Base-by-base conservation (phyloP, 2,329 filamentous ascomycete genomes). In the Fusarium camptoceras region DNA sequence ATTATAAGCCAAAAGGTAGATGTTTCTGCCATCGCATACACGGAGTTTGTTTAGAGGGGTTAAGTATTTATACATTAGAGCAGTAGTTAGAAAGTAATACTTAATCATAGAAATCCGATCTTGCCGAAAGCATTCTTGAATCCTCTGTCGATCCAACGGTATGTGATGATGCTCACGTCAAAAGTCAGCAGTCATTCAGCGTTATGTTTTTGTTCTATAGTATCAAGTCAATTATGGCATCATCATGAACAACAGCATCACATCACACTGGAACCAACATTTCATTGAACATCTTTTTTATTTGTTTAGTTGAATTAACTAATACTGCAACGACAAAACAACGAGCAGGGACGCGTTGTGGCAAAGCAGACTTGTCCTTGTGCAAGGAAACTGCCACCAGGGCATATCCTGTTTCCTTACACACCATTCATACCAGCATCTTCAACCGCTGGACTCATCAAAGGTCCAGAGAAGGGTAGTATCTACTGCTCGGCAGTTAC, bases 281-380 rank as follows among this genome's bases (percentile, higher is more conserved):
- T 67, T 58, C 34, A 61, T 66, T 73, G 70, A 76, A 76, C 61
- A 54, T 71, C 8, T 70, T 74, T 73, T 60, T 64, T 43, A 42
- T 66, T 61, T 70, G 69, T 64, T 71, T 77, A 73, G 78, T 81
- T 74, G 73, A 58, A 82, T 82, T 81, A 82, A 81, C 79, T 82
- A 82, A 77, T 82, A 82, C 76, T 79, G 76, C 78, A 78, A 77
- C 73, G 71, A 79, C 78, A 78, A 80, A 73, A 78, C 76, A 78
- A 77, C 76, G 76, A 80, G 77, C 79, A 81, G 78, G 78, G 76
- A 76, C 76, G 76, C 76, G 76, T 73, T 75, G 68, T 75, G 76
- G 73, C 73, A 73, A 71, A 78, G 72, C 76, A 76, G 75, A 77
- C 76, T 78, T 79, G 73, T 77, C 74, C 76, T 79, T 76, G 74